These are phyloP conservation scores for Tuber calosporum DNA, from an alignment of 495 filamentous ascomycete species.

Conservation along the genomic window DNA sequence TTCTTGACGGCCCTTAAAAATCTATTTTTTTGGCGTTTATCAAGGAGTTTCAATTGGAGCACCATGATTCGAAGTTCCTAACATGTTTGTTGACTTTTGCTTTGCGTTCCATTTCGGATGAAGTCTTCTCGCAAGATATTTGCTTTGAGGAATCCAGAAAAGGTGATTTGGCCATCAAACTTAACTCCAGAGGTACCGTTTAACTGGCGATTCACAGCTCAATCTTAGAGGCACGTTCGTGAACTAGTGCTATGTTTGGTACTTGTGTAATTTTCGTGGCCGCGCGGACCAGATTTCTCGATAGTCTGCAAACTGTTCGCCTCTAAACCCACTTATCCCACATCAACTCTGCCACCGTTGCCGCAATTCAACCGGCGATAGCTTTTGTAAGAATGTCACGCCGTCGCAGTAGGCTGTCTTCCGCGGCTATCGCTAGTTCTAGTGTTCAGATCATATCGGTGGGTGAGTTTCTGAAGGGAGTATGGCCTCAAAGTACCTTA, in stretches of 20 bases:
- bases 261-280: background rate
- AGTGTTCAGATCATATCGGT: slow-evolving; percentile 5
- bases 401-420: slow-evolving; percentile 25
- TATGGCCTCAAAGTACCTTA: background rate
- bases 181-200: background rate
- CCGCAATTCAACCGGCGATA: background rate
- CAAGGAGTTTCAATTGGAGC: background rate
- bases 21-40: background rate
- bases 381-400: slow-evolving; percentile 19
- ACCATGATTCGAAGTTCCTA: background rate
- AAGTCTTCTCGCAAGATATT: background rate
- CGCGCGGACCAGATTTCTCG: background rate
- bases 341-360: background rate
- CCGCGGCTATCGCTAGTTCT: background rate
- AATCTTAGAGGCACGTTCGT: background rate
- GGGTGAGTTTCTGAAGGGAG: slow-evolving; percentile 23
- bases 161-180: background rate
- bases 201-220: background rate
- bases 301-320: background rate
- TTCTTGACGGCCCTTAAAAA: background rate
- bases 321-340: background rate
- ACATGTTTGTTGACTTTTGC: background rate
- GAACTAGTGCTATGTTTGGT: background rate
- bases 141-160: background rate
- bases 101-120: background rate